Evolutionary conservation across 2,329 filamentous ascomycete species (phyloP).

Genomic region (Aspergillus sp.): DNA sequence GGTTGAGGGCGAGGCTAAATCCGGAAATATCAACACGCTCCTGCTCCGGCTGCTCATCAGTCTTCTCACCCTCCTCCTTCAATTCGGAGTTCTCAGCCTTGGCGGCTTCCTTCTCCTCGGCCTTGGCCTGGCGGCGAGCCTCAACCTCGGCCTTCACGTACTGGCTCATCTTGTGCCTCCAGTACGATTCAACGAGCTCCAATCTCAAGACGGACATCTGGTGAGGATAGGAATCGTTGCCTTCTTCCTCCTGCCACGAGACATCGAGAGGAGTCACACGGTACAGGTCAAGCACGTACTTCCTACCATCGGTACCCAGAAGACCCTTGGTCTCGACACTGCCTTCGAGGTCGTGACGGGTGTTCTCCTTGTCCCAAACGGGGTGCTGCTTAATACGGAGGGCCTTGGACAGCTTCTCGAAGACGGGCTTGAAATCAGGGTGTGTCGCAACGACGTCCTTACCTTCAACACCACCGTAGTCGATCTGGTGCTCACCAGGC

Average conservation of each 20-base stretch:
- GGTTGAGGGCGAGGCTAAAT: constrained; percentile 85
- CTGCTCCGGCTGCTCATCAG: constrained; percentile 39
- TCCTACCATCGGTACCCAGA: constrained; percentile 91
- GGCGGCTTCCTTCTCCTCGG: constrained; percentile 31
- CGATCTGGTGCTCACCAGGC: constrained; percentile 95
- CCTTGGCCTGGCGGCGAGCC: constrained; percentile 47
- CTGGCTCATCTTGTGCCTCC: constrained; percentile 77
- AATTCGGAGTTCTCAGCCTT: constrained; percentile 34
- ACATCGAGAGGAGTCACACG: constrained; percentile 89
- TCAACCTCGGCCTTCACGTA: constrained; percentile 77
- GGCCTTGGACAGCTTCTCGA: constrained; percentile 83
- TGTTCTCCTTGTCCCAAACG: constrained; percentile 95
- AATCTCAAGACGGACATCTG: constrained; percentile 90
- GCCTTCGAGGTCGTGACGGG: constrained; percentile 83
- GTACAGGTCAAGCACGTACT: constrained; percentile 96
- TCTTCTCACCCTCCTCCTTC: constrained; percentile 36
- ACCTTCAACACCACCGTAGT: constrained; percentile 96
- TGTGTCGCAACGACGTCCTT: constrained; percentile 92
- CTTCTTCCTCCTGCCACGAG: constrained; percentile 74
- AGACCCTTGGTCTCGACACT: constrained; percentile 97
- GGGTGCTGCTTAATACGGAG: constrained; percentile 89
- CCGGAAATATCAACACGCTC: constrained; percentile 77
- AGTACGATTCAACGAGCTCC: constrained; percentile 82
- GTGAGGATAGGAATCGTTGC: constrained; percentile 68
- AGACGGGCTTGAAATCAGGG: constrained; percentile 73